Percentiles rank a stretch among this genome's conserved stretches.
Evolutionary conservation across 1,139 yeast genomes (phyloP).

Genomic region (Geotrichum citri-aurantii): DNA sequence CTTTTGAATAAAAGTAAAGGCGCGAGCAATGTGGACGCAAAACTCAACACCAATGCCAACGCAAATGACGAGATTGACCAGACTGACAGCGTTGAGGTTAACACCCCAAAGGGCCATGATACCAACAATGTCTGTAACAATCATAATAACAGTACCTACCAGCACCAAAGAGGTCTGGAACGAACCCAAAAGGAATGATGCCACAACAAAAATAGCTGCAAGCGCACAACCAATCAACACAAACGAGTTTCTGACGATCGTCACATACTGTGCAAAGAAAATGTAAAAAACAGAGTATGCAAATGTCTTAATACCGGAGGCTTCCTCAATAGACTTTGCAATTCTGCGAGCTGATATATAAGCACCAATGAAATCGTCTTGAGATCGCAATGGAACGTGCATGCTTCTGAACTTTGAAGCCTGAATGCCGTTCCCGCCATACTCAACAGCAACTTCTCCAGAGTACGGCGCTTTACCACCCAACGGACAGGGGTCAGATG

Average conservation of each 20-base stretch:
- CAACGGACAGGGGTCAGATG: constrained; percentile 88
- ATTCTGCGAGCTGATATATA: constrained; percentile 70
- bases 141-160: constrained; percentile 54
- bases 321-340: constrained; percentile 49
- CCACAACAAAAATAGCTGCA: constrained; percentile 47
- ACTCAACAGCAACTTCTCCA: constrained; percentile 47
- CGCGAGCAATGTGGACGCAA: constrained; percentile 79
- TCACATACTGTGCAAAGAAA: constrained; percentile 80
- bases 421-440: constrained; percentile 38
- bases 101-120: constrained; percentile 70
- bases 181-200: constrained; percentile 63
- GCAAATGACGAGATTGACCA: constrained; percentile 84
- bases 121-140: constrained; percentile 71
- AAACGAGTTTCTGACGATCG: constrained; percentile 55
- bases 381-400: constrained; percentile 79
- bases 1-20: constrained; percentile 49
- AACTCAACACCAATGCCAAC: constrained; percentile 92
- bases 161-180: constrained; percentile 53
- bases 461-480: constrained; percentile 95
- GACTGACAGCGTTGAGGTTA: constrained; percentile 78
- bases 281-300: constrained; percentile 92
- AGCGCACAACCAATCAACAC: constrained; percentile 53
- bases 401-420: constrained; percentile 72
- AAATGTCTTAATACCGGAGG: constrained; percentile 54
- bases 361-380: constrained; percentile 75